Base-by-base conservation (phyloP, 108 stramenopile species). In the Nitzschia putrida region DNA sequence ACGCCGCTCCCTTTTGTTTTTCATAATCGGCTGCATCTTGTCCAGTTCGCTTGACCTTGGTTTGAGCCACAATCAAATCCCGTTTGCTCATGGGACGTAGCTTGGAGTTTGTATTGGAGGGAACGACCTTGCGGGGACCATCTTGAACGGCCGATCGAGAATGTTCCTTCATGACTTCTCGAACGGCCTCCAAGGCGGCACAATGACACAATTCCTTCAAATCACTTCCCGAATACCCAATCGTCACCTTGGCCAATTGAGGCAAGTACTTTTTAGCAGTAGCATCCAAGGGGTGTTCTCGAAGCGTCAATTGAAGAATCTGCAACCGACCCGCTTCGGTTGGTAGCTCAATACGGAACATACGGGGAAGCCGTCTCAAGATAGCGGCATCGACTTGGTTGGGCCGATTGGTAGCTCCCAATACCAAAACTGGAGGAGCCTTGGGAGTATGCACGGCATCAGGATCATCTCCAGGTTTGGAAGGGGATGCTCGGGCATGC, bases 331-430 rank as follows among this genome's bases (percentile, higher is more conserved):
- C 88, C 29, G 71, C 39, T 29, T 53, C 57, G 26, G 81, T 63
- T 0, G 97, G 98, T 16, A 97, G 66, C 20, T 80, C 74, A 50
- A 98, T 90, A 24, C 83, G 80, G 76, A 97, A 97, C 40, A 86
- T 75, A 8, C 96, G 80, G 7, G 98, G 98, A 37, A 99, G 72
- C 8, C 98, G 88, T 47, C 98, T 82, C n/a, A 98, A 76, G 51
- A 99, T 96, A 26, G 98, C 98, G 20, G 85, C 68, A 76, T 98
- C 98, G 8, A 98, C 84, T 61, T 95, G 86, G 63, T 84, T 88
- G 0, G 98, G 98, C 2, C 97, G 88, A 68, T 98, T 98, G 42
- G 97, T 98, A 6, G 97, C 95, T 11, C 97, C 98, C 60, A 98
- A 72, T 0, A 98, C 96, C 51, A 98, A 80, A 37, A 98, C 92